phyloP scores from a whole-genome alignment of 2,329 filamentous ascomycete species.

The Neocatenulostroma microsporum region DNA sequence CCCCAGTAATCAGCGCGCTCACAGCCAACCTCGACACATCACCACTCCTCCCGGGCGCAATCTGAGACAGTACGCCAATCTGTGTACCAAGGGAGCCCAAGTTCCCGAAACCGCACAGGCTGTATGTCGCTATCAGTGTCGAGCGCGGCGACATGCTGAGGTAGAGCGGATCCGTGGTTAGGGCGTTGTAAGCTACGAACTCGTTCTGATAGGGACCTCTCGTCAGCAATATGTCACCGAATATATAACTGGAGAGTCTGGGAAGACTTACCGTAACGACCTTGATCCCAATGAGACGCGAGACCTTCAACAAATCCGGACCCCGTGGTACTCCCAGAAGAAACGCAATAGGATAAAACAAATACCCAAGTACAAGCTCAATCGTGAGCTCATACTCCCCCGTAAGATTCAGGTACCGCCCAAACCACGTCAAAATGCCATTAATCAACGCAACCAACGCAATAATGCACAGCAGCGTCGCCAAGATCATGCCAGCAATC shows the following conservation, averaged over 20 bases:
- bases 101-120: slow-evolving; percentile 69
- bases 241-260: not conserved
- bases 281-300: slow-evolving; percentile 74
- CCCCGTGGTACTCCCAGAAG: slow-evolving; percentile 66
- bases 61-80: slow-evolving; percentile 69
- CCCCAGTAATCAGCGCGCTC: slow-evolving; percentile 68
- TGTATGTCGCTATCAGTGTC: slow-evolving; percentile 75
- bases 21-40: slow-evolving; percentile 70
- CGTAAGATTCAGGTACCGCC: slow-evolving; percentile 65
- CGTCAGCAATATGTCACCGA: no score
- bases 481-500: slow-evolving; percentile 74
- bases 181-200: slow-evolving; percentile 61
- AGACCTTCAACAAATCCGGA: slow-evolving; percentile 59
- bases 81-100: slow-evolving; percentile 82
- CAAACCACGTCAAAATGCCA: slow-evolving; percentile 76
- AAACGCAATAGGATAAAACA: slow-evolving; percentile 71
- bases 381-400: slow-evolving; percentile 61
- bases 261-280: slow-evolving; percentile 54
- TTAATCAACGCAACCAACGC: slow-evolving; percentile 67
- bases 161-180: slow-evolving; percentile 49
- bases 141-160: slow-evolving; percentile 59
- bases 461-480: slow-evolving; percentile 75
- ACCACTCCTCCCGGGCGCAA: slow-evolving; percentile 64
- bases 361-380: slow-evolving; percentile 66
- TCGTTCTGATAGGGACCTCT: slow-evolving; percentile 51